phyloP scores from a whole-genome alignment of 768 basidiomycete genomes.

The Tephrocybe rancida region DNA sequence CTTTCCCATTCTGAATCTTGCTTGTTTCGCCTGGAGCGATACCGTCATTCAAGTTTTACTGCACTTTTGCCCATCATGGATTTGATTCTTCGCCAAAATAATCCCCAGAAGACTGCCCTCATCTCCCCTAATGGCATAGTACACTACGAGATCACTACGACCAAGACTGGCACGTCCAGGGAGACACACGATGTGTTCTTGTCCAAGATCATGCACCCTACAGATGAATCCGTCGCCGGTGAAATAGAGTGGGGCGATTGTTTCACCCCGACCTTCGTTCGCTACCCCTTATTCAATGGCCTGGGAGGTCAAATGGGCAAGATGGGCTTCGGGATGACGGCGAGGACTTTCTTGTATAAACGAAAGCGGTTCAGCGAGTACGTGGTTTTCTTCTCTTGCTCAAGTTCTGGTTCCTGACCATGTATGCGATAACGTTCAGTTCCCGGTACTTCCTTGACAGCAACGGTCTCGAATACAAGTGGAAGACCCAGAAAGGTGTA shows the following conservation, averaged over 20 bases:
- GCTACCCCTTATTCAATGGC: conserved; percentile 38
- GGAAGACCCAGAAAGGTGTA: conserved; percentile 42
- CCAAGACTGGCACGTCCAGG: conserved; percentile 19
- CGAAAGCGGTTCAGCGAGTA: conserved; percentile 42
- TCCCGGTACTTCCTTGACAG: conserved; percentile 52
- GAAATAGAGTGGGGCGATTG: conserved; percentile 51
- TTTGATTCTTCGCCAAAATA: conserved; percentile 53
- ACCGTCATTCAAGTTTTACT: neutral
- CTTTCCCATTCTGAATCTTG: neutral
- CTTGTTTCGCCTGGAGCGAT: conserved; percentile 12
- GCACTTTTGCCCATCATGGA: conserved; percentile 36
- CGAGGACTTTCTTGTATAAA: conserved; percentile 45
- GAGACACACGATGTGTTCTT: conserved; percentile 30
- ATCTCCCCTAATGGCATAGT: conserved; percentile 52
- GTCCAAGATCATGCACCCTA: conserved; percentile 44
- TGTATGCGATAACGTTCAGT: conserved; percentile 24
- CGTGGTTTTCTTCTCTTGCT: conserved; percentile 18
- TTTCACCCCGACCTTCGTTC: conserved; percentile 43
- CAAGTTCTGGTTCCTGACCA: conserved; percentile 4
- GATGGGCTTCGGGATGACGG: conserved; percentile 31
- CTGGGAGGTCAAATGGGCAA: conserved; percentile 26
- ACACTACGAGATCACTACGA: conserved; percentile 50
- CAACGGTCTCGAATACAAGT: conserved; percentile 51
- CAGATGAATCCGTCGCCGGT: conserved; percentile 44
- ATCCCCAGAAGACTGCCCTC: conserved; percentile 49